Percentiles rank a stretch among this genome's conserved stretches.
phyloP scores from a whole-genome alignment of 345 rosid species.

The Lepidium sativum region DNA sequence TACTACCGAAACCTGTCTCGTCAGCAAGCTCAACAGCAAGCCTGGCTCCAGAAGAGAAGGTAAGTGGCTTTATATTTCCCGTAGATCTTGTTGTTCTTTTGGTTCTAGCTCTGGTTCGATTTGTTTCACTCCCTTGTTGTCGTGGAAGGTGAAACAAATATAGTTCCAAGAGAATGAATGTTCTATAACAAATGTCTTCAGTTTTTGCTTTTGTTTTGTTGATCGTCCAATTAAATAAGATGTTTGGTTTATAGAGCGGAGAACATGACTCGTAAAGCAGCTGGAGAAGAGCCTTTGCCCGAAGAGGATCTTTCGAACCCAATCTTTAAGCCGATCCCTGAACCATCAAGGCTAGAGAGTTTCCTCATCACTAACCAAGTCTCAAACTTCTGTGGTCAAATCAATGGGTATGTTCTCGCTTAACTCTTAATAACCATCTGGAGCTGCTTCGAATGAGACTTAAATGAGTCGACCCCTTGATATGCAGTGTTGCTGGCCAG shows the following conservation, averaged over 20 bases:
- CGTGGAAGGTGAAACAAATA: neutral
- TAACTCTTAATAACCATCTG: neutral
- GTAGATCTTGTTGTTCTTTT: neutral
- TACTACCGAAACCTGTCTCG: slow-evolving; percentile 79
- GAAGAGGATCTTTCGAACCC: slow-evolving; percentile 98
- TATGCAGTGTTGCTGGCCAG: slow-evolving; percentile 89
- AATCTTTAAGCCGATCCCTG: slow-evolving; percentile 79
- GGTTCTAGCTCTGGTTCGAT: neutral
- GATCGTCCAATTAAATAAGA: neutral
- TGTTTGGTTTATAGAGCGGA: slow-evolving; percentile 53
- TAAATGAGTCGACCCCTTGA: neutral
- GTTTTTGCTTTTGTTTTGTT: neutral
- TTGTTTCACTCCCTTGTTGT: neutral
- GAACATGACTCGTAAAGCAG: slow-evolving; percentile 74
- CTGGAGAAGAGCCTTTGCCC: slow-evolving; percentile 90
- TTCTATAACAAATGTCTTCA: neutral
- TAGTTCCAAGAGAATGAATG: neutral
- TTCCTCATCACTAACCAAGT: slow-evolving; percentile 91
- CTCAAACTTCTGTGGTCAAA: slow-evolving; percentile 90
- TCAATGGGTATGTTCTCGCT: slow-evolving; percentile 63
- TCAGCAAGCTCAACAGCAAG: slow-evolving; percentile 95
- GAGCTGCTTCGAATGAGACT: neutral
- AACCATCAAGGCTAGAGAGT: slow-evolving; percentile 92
- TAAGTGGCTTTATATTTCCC: neutral
- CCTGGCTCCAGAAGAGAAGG: slow-evolving; percentile 99